phyloP scores from a whole-genome alignment of 2,329 filamentous ascomycete species.

The Cercospora sp. region DNA sequence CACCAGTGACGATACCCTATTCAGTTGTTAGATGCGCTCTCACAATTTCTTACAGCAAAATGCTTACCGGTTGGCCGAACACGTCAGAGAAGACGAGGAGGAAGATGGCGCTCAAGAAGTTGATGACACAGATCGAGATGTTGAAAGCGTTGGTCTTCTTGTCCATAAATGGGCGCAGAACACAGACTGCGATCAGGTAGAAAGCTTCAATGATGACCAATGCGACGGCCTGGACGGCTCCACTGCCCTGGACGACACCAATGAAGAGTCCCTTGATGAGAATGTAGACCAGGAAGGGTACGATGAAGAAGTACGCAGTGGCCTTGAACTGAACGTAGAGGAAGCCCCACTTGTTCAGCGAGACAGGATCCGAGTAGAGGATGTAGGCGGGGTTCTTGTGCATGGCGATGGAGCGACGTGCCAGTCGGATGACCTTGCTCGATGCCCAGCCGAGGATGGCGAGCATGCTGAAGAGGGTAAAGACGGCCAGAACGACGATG shows the following conservation, averaged over 20 bases:
- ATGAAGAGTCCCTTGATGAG: slow-evolving; percentile 90
- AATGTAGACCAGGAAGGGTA: slow-evolving; percentile 74
- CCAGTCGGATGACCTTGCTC: slow-evolving; percentile 84
- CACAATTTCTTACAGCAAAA: not conserved
- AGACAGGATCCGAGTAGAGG: slow-evolving; percentile 90
- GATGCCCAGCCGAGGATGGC: slow-evolving; percentile 80
- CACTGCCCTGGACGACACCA: slow-evolving; percentile 70
- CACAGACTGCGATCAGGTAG: slow-evolving; percentile 73
- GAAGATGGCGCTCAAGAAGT: slow-evolving; percentile 89
- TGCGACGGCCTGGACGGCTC: slow-evolving; percentile 74
- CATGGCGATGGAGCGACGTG: slow-evolving; percentile 82
- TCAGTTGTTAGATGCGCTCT: slow-evolving; percentile 12
- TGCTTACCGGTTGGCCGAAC: slow-evolving; percentile 73
- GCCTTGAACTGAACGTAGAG: slow-evolving; percentile 96
- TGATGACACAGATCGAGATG: slow-evolving; percentile 84
- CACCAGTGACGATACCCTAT: slow-evolving; percentile 74
- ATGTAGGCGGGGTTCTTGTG: slow-evolving; percentile 98
- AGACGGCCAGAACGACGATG: slow-evolving; percentile 80
- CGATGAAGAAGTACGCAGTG: slow-evolving; percentile 91
- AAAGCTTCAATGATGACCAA: slow-evolving; percentile 79
- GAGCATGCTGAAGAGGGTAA: slow-evolving; percentile 82
- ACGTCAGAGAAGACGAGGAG: slow-evolving; percentile 83
- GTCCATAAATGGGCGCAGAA: slow-evolving; percentile 95
- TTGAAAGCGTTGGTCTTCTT: slow-evolving; percentile 98
- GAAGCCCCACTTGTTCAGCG: slow-evolving; percentile 97